These are phyloP conservation scores for Russula sp. DNA, from an alignment of 768 basidiomycete genomes.

Conservation along the genomic window DNA sequence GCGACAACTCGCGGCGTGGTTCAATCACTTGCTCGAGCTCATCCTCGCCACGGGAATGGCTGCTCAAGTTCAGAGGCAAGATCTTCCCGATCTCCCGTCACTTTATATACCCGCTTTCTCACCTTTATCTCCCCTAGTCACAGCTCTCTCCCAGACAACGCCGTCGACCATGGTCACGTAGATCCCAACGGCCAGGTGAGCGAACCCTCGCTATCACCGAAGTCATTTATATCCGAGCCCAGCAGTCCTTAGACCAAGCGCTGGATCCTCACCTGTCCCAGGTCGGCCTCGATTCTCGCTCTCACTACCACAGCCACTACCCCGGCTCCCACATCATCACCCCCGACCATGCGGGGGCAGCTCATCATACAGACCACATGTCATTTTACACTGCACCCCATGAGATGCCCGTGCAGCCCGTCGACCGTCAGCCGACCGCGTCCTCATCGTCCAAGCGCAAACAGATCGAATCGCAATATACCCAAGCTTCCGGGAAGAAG, in stretches of 20 bases:
- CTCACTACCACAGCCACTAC: slow-evolving; percentile 22
- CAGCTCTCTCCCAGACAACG: slow-evolving; percentile 18
- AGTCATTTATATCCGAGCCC: slow-evolving; percentile 12
- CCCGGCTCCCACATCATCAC: slow-evolving; percentile 17
- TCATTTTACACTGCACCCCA: slow-evolving; percentile 17
- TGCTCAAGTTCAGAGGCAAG: slow-evolving; percentile 22
- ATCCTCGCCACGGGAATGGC: slow-evolving; percentile 20
- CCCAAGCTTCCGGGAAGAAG: slow-evolving; percentile 16
- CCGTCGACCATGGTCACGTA: slow-evolving; percentile 22
- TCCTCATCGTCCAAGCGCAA: slow-evolving; percentile 22
- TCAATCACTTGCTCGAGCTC: slow-evolving; percentile 17
- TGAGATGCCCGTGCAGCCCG: slow-evolving; percentile 17
- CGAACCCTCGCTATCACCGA: slow-evolving; percentile 7
- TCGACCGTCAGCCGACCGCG: slow-evolving; percentile 14
- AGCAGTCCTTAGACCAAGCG: slow-evolving; percentile 21
- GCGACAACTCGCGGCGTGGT: slow-evolving; percentile 19
- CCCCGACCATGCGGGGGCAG: slow-evolving; percentile 17
- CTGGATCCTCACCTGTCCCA: slow-evolving; percentile 23
- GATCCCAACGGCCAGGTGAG: slow-evolving; percentile 22
- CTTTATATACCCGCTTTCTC: slow-evolving; percentile 13
- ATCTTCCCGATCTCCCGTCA: slow-evolving; percentile 20
- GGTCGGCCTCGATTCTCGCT: slow-evolving; percentile 21
- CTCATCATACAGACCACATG: slow-evolving; percentile 21
- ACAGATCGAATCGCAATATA: slow-evolving; percentile 16
- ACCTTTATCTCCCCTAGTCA: slow-evolving; percentile 21